Conservation (phyloP, 495 filamentous ascomycete species). For the Alectoria sarmentosa region DNA sequence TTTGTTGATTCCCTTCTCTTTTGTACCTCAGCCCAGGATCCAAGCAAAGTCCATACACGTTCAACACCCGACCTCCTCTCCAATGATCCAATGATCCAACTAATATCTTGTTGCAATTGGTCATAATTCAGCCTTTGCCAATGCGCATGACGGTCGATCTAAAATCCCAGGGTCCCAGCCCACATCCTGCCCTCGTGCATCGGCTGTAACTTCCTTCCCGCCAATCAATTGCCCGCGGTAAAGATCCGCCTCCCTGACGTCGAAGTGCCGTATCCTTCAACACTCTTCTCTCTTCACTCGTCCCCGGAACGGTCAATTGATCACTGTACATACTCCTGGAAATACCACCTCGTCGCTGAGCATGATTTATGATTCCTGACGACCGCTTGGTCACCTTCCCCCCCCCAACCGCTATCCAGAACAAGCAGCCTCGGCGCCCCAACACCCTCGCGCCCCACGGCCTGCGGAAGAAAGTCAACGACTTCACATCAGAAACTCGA, state of each 20-base stretch:
- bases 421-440: neutral
- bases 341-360: neutral
- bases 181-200: conserved; percentile 7
- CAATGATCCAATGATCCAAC: neutral
- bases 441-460: neutral
- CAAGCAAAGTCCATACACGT: neutral
- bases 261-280: conserved; percentile 13
- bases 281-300: neutral
- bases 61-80: neutral
- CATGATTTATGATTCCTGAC: neutral
- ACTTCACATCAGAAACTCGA: neutral
- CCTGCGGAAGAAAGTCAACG: neutral
- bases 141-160: conserved; percentile 22
- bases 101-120: neutral
- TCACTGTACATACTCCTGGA: neutral
- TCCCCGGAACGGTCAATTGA: conserved; percentile 4
- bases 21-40: neutral
- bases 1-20: neutral
- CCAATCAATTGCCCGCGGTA: conserved; percentile 24
- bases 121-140: conserved; percentile 16
- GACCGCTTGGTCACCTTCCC: neutral
- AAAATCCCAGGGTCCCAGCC: neutral
- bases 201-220: conserved; percentile 15
- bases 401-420: neutral
- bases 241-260: conserved; percentile 22